Evolutionary conservation across 345 rosid genomes (phyloP).

Genomic region (Eutrema yunnanense): DNA sequence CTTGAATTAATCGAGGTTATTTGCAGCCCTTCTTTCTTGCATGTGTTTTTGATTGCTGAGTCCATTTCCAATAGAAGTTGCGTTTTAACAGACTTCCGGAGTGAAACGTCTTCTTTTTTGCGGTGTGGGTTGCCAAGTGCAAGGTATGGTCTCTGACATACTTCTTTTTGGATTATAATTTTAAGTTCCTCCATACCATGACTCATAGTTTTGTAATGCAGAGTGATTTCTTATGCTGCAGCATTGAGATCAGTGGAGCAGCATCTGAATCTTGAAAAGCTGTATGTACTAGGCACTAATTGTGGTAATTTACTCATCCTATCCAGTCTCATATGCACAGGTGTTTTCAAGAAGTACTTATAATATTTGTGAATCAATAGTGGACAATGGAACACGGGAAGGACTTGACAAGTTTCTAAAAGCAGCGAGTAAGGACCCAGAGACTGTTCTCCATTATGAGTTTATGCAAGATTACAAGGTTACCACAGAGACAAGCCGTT

Average conservation of each 20-base stretch:
- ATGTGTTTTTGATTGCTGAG: neutral
- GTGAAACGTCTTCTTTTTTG: slow-evolving; percentile 95
- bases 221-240: slow-evolving; percentile 88
- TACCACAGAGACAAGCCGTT: slow-evolving; percentile 5
- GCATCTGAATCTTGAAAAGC: slow-evolving; percentile 82
- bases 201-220: slow-evolving; percentile 80
- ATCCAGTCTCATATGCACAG: neutral
- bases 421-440: slow-evolving; percentile 88
- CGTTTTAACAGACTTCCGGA: slow-evolving; percentile 62
- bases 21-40: slow-evolving; percentile 8
- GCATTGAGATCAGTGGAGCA: slow-evolving; percentile 92
- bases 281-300: slow-evolving; percentile 92
- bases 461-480: slow-evolving; percentile 99
- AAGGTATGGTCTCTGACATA: slow-evolving; percentile 42
- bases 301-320: slow-evolving; percentile 52
- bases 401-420: slow-evolving; percentile 92
- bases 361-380: slow-evolving; percentile 36
- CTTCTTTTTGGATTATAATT: neutral
- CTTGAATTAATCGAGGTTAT: slow-evolving; percentile 84
- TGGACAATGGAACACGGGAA: slow-evolving; percentile 94
- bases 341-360: neutral
- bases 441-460: slow-evolving; percentile 93
- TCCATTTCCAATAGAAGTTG: neutral
- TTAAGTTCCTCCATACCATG: slow-evolving; percentile 36
- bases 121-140: slow-evolving; percentile 99